Percentiles rank a stretch among this genome's conserved stretches.
Evolutionary conservation across 805 yeast genomes (phyloP).

Genomic region (Pichia ethanolica): DNA sequence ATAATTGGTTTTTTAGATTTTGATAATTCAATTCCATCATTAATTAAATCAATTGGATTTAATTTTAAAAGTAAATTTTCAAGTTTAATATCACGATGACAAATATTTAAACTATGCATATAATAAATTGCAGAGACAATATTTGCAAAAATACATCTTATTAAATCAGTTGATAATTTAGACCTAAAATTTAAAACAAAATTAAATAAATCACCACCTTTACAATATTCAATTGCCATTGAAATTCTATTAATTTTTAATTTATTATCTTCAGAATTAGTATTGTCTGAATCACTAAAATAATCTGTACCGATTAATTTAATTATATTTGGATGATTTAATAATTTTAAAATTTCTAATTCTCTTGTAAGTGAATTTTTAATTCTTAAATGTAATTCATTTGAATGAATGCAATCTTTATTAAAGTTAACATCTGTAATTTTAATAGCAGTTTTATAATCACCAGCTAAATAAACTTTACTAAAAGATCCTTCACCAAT

Average conservation of each 20-base stretch:
- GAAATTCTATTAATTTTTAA: constrained; percentile 13
- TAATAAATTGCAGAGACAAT: constrained; percentile 61
- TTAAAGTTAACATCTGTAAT: constrained; percentile 29
- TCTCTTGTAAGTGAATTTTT: constrained; percentile 69
- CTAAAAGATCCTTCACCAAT: constrained; percentile 69
- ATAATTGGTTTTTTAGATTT: constrained; percentile 29
- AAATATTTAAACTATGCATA: constrained; percentile 59
- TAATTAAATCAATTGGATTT: constrained; percentile 27
- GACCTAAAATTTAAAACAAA: constrained; percentile 42
- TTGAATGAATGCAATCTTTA: constrained; percentile 30
- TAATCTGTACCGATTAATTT: constrained; percentile 44
- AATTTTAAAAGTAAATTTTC: constrained; percentile 62
- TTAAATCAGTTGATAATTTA: constrained; percentile 38
- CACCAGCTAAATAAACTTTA: constrained; percentile 44
- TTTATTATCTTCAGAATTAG: not conserved
- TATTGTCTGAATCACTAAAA: not conserved
- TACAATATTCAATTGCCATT: constrained; percentile 67
- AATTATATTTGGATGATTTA: constrained; percentile 67
- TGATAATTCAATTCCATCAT: not conserved
- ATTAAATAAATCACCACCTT: constrained; percentile 81
- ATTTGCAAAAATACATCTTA: constrained; percentile 64
- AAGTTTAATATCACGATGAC: constrained; percentile 87
- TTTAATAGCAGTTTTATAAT: constrained; percentile 60
- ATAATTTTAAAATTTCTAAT: constrained; percentile 48
- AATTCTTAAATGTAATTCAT: constrained; percentile 39